Evolutionary conservation across 2,329 filamentous ascomycete genomes (phyloP).

Genomic region (Trichoderma atrobrunneum): DNA sequence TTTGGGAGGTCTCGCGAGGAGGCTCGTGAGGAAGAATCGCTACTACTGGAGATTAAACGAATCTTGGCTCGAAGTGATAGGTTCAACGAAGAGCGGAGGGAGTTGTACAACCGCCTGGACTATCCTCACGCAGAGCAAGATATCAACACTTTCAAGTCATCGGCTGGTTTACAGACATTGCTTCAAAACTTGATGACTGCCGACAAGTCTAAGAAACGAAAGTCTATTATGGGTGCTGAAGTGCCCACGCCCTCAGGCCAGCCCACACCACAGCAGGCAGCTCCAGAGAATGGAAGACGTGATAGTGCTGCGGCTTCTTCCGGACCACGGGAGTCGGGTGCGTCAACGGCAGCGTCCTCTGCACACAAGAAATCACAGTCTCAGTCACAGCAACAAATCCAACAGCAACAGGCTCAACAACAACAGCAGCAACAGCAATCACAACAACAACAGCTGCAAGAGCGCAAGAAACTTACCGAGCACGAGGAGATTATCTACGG

Average conservation of each 20-base stretch:
- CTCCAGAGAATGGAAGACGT: conserved; percentile 42
- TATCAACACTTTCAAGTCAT: conserved; percentile 75
- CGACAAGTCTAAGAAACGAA: conserved; percentile 88
- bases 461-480: conserved; percentile 68
- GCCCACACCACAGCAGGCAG: conserved; percentile 38
- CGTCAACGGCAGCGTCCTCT: conserved; percentile 37
- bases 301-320: conserved; percentile 53
- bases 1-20: conserved; percentile 81
- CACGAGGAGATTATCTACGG: conserved; percentile 79
- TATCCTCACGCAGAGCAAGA: conserved; percentile 70
- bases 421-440: conserved; percentile 31
- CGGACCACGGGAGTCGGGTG: conserved; percentile 35
- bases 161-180: conserved; percentile 72
- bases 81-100: conserved; percentile 82
- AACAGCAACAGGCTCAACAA: conserved; percentile 27
- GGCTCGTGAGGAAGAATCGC: conserved; percentile 84
- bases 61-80: conserved; percentile 84
- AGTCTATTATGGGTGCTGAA: conserved; percentile 61
- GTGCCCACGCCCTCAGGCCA: conserved; percentile 43
- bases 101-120: conserved; percentile 83
- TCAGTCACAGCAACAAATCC: conserved; percentile 34
- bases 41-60: conserved; percentile 86
- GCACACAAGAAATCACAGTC: conserved; percentile 50
- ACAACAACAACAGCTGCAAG: conserved; percentile 40
- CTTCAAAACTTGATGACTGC: conserved; percentile 77